phyloP scores from a whole-genome alignment of 2,329 filamentous ascomycete genomes.

The Calonectria pteridis region DNA sequence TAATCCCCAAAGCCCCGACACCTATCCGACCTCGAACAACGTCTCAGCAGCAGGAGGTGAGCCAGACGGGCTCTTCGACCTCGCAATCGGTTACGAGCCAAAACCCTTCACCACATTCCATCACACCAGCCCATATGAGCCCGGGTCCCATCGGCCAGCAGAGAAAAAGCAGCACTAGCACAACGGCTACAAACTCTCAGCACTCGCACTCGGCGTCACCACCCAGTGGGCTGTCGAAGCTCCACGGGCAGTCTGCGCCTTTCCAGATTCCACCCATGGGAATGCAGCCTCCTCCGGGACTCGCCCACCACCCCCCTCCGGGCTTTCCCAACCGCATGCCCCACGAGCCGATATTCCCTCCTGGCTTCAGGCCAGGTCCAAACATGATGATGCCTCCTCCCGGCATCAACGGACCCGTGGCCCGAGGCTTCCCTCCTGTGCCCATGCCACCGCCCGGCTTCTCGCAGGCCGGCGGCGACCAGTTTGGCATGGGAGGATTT shows the following conservation, averaged over 20 bases:
- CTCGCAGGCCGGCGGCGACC: conserved; percentile 45
- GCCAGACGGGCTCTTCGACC: conserved; percentile 76
- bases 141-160: conserved; percentile 72
- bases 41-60: conserved; percentile 85
- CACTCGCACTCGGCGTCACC: conserved; percentile 68
- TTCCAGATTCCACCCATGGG: conserved; percentile 68
- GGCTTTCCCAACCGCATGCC: conserved; percentile 71
- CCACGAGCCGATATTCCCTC: conserved; percentile 62
- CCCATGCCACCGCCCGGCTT: conserved; percentile 55
- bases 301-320: conserved; percentile 53
- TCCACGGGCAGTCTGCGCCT: conserved; percentile 58
- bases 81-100: conserved; percentile 73
- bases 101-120: conserved; percentile 69
- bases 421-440: conserved; percentile 58
- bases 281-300: conserved; percentile 61
- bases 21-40: conserved; percentile 81
- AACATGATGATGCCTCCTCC: conserved; percentile 64
- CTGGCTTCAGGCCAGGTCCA: conserved; percentile 60
- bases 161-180: conserved; percentile 71
- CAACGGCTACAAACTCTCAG: conserved; percentile 45
- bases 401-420: conserved; percentile 59
- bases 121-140: conserved; percentile 74
- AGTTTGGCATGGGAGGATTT: conserved; percentile 50
- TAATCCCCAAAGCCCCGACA: conserved; percentile 84
- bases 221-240: conserved; percentile 52